These are phyloP conservation scores for Yamadazyma atmosphaerica DNA, from an alignment of 1,139 yeast species.

Conservation along the genomic window DNA sequence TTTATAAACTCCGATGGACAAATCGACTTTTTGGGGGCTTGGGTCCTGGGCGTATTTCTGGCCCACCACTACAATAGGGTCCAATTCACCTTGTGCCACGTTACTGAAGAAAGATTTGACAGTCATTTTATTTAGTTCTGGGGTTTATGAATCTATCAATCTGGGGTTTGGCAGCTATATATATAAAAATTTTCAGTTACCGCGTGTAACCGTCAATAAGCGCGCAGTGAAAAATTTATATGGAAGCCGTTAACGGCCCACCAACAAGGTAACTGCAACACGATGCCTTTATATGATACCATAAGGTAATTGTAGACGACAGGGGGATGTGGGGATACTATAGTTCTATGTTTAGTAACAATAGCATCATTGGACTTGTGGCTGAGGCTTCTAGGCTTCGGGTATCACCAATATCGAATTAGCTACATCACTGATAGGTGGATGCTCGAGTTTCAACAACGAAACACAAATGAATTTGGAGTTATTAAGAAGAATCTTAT, in stretches of 20 bases:
- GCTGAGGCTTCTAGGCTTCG: constrained; percentile 1
- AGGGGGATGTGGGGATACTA: not conserved
- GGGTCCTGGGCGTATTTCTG: constrained; percentile 27
- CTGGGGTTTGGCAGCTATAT: not conserved
- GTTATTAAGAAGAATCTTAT: constrained; percentile 29
- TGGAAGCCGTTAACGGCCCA: not conserved
- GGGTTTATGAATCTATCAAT: too few species aligned
- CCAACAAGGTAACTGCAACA: not conserved
- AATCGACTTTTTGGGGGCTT: constrained; percentile 35
- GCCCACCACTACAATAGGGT: constrained; percentile 40
- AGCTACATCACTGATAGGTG: constrained; percentile 6
- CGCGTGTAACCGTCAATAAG: constrained; percentile 7
- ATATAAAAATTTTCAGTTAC: constrained; percentile 7
- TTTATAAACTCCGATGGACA: constrained; percentile 46
- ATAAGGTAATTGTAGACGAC: not conserved
- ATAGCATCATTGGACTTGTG: too few species aligned
- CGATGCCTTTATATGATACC: too few species aligned
- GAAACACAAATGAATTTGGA: constrained; percentile 35
- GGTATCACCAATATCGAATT: constrained; percentile 6
- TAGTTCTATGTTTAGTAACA: too few species aligned
- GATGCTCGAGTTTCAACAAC: constrained; percentile 7
- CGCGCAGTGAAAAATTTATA: constrained; percentile 4
- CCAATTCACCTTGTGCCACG: constrained; percentile 29
- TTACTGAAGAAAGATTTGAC: constrained; percentile 24
- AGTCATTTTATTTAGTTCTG: constrained; percentile 22